Evolutionary conservation across 1,284 basidiomycete species (phyloP), one percentile per base, ranked within the genome.

Genomic region (Heterobasidion occidentale): DNA sequence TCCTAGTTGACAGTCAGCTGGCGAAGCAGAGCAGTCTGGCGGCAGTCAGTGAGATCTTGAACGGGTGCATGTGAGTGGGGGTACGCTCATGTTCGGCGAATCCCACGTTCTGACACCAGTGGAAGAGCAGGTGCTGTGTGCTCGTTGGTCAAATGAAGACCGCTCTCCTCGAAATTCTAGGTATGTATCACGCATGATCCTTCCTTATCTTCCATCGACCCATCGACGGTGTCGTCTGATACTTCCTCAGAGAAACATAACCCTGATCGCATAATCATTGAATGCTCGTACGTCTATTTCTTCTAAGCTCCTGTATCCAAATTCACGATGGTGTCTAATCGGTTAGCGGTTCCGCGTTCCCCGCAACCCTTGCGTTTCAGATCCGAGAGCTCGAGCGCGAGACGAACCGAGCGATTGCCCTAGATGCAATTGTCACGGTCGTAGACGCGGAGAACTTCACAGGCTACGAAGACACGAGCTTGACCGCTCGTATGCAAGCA

Each of bases 121-220:
- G 52, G 36, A 56, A 42, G 53, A 14, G 9, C 56, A 92, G 90
- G 81, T 94, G 92, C 66, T 94, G 92, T 67, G 88, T 94, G 1
- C 82, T 95, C 44, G 92, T 95, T 36, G 93, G 93, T 3, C 90
- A 94, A 63, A 93, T 96, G 83, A 88, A 94, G 70, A 91, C 77
- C 14, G 93, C 93, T 7, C 71, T 95, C 47, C 69, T 93, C 44
- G 93, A 95, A 67, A 94, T 96, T 58, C 77, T 83, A 74, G 87
- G 90, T 88, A 61, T 33, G 66, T 65, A 33, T 46, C 11, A 11
- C n/a, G 46, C 34, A 33, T 44, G 20, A 14, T 38, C 12, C 53
- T 17, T 19, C 56, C n/a, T n/a, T n/a, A 53, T 46, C 48, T 7
- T 19, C 19, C 19, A 36, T 19, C 51, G 15, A 35, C 27, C 19